phyloP scores from a whole-genome alignment of 2,329 filamentous ascomycete species.

The Stachybotrys chlorohalonatus region DNA sequence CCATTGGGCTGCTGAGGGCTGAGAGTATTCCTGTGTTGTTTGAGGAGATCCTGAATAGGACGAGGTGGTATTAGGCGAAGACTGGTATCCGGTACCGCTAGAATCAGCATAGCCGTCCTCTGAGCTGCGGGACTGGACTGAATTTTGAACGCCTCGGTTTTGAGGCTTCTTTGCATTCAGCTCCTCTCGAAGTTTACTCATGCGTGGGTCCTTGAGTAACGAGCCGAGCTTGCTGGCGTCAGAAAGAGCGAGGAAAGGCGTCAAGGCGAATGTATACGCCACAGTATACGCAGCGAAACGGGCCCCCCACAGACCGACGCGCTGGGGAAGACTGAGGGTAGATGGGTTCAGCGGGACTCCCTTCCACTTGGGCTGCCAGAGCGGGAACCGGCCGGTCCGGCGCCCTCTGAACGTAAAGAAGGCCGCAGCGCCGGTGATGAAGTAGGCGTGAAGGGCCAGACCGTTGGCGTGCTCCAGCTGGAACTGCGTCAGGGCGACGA shows the following conservation, averaged over 20 bases:
- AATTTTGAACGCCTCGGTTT: too few relatives aligned
- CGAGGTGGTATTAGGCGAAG: too few relatives aligned
- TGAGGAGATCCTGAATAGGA: too few relatives aligned
- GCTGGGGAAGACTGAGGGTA: not conserved
- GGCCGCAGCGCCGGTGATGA: not conserved
- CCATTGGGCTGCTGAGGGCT: not conserved
- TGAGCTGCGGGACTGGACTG: too few relatives aligned
- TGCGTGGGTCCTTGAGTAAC: not conserved
- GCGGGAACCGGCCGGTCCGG: constrained; percentile 16
- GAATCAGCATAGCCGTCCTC: too few relatives aligned
- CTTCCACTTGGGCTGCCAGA: constrained; percentile 14
- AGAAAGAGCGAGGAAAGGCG: not conserved
- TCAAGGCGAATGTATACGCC: not conserved
- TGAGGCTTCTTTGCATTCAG: not conserved
- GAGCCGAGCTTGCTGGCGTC: not conserved
- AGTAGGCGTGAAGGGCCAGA: not conserved
- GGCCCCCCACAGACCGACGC: not conserved
- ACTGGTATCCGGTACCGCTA: too few relatives aligned
- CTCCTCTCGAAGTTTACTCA: not conserved
- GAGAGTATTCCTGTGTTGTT: too few relatives aligned
- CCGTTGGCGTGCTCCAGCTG: constrained; percentile 4
- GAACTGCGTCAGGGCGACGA: not conserved
- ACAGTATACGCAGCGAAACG: not conserved
- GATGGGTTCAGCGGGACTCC: not conserved
- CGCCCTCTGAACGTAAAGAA: constrained; percentile 16